Evolutionary conservation across 2,329 filamentous ascomycete genomes (phyloP), one percentile per base, ranked within the genome.

Genomic region (Xylaria polymorpha): DNA sequence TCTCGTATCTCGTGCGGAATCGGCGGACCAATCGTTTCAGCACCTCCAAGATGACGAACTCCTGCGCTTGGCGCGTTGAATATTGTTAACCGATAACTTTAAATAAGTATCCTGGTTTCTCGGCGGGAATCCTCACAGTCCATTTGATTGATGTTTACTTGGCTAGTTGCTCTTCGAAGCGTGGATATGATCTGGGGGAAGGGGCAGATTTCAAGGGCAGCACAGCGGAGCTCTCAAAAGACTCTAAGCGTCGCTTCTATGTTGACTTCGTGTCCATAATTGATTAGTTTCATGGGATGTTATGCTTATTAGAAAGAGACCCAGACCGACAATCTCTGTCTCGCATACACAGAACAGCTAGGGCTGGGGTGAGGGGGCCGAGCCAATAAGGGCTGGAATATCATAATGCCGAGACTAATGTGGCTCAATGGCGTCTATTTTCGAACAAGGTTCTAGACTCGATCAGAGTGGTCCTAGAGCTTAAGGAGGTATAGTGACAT

Each of bases 401-500:
- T 59, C 51, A 6, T 43, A 69, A 59, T 69, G 67, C 67, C 67
- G 62, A 69, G 67, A 69, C 56, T 51, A 58, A 39, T 29, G 58
- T 61, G 51, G 67, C 62, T 37, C 53, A 20, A 37, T 58, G 58
- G 58, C 18, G 51, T 58, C 46, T 53, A 59, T 58, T 63, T 62
- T 51, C 6, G 51, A 41, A 35, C 58, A 66, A 50, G 58, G 62
- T 59, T 69, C 67, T 56, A 66, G 53, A 62, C 58, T 66, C 37
- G 9, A n/a, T 58, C 22, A 6, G 4, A 18, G 63, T 66, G 63
- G 61, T 25, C 35, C 41, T 8, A 39, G 29, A 46, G 41, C 22
- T 25, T 9, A 39, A 46, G 32, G 20, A 51, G 37, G 29, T 25
- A 61, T 46, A 41, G 37, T 20, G 32, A 29, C 43, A 10, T 35